Evolutionary conservation across 257 asterid genomes (phyloP), one percentile per base, ranked within the genome.

Genomic region (Jacaranda mimosifolia): DNA sequence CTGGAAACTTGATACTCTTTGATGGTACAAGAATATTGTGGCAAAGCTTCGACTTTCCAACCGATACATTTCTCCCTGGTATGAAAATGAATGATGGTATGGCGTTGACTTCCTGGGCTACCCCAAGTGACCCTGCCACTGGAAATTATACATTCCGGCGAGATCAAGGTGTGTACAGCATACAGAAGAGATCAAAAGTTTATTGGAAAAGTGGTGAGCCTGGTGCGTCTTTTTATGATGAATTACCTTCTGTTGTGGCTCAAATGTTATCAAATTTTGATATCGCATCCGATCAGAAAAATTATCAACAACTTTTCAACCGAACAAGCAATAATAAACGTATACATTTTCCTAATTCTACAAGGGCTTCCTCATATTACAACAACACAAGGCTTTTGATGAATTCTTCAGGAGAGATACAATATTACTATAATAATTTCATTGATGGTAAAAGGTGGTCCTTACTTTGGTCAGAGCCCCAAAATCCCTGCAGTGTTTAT

Each of bases 51-150:
- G 49, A 63, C 1, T 0, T 74, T 68, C 88, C 88, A 62, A 81
- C 89, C 0, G 84, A 87, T 72, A 85, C 89, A 14, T 83, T 85
- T 55, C 87, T 85, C 52, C 85, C 85, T 11, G 87, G 89, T 26
- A 85, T 88, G 92, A 67, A 4, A 52, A 70, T 88, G 86, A 68
- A 15, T 8, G 72, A 10, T 5, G 15, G 43, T 4, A 38, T 75
- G 52, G 38, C 10, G 13, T 62, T 80, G 63, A 70, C 7, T 19
- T 65, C 83, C 5, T 88, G 87, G 90, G 57, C 0, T 9, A 9
- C 45, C 45, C 14, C 57, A 0, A 67, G 51, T 26, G 63, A 86
- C 46, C 87, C 88, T 0, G 51, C 51, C n/a, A 0, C 0, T 0
- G 87, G 81, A 8, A 8, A 57, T 21, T 86, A 59, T 15, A 76